phyloP scores from a whole-genome alignment of 805 yeast species.

The Tetrapisispora iriomotensis region DNA sequence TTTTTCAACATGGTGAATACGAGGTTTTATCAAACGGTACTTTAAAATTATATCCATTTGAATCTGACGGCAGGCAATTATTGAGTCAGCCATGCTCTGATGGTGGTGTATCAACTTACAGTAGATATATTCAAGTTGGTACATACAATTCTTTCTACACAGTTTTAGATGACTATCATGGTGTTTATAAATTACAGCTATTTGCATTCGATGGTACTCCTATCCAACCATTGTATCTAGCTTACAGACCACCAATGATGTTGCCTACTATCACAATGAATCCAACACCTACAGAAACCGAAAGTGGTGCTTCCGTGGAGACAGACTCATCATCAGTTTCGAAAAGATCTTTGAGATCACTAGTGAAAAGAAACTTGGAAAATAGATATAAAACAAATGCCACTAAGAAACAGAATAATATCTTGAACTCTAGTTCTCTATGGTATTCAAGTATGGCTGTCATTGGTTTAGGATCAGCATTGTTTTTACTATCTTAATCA shows the following conservation, averaged over 20 bases:
- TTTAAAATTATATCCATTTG: conserved; percentile 59
- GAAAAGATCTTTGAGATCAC: conserved; percentile 31
- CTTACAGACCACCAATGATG: conserved; percentile 93
- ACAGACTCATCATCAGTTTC: conserved; percentile 22
- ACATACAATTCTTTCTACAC: conserved; percentile 49
- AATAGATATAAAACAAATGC: conserved; percentile 77
- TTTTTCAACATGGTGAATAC: conserved; percentile 85
- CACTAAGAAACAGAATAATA: conserved; percentile 8
- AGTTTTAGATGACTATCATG: conserved; percentile 68
- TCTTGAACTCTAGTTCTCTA: conserved; percentile 12
- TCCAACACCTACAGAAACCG: conserved; percentile 46
- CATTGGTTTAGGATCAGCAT: conserved; percentile 23
- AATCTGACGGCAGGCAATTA: conserved; percentile 87
- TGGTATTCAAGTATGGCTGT: conserved; percentile 22
- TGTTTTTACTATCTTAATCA: conserved; percentile 18
- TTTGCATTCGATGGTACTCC: conserved; percentile 71
- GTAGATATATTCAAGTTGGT: conserved; percentile 63
- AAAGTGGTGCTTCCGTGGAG: conserved; percentile 16
- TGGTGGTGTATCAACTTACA: conserved; percentile 48
- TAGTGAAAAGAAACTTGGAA: conserved; percentile 65
- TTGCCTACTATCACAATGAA: conserved; percentile 85
- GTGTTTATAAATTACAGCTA: conserved; percentile 65
- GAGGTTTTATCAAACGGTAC: conserved; percentile 55
- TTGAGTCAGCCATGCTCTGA: conserved; percentile 80
- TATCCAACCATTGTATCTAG: conserved; percentile 81